Conservation (phyloP, 257 asterid genomes). For the Scutellaria baicalensis region DNA sequence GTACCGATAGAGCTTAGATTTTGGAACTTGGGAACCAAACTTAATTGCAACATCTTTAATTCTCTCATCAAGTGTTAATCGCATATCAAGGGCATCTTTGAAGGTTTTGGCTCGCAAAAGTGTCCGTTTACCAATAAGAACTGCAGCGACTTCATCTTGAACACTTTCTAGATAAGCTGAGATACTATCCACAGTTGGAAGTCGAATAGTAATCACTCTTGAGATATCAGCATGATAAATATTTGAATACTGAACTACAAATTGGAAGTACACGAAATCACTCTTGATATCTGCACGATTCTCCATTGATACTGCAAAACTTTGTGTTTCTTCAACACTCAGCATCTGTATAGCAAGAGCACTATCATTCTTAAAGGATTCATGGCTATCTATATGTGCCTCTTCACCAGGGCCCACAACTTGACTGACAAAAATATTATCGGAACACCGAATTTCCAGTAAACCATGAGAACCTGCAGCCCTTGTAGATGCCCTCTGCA, state of each 20-base stretch:
- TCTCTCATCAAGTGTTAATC: conserved; percentile 70
- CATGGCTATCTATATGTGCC: conserved; percentile 63
- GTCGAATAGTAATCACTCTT: conserved; percentile 76
- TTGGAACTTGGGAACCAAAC: conserved; percentile 74
- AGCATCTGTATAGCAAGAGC: conserved; percentile 71
- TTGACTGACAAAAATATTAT: conserved; percentile 71
- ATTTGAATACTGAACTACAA: conserved; percentile 67
- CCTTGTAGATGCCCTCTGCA: conserved; percentile 88
- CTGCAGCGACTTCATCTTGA: conserved; percentile 91
- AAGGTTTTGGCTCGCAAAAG: conserved; percentile 65
- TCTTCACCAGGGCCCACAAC: conserved; percentile 96
- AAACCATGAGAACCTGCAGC: conserved; percentile 92
- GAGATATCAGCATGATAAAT: conserved; percentile 82
- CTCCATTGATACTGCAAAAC: conserved; percentile 79
- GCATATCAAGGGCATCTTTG: conserved; percentile 69
- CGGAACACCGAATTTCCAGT: conserved; percentile 86
- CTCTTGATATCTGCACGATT: conserved; percentile 72
- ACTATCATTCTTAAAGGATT: conserved; percentile 51
- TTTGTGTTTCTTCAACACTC: conserved; percentile 86
- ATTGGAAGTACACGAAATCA: conserved; percentile 80
- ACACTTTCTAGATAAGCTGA: conserved; percentile 80
- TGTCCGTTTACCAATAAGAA: conserved; percentile 78
- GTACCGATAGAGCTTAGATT: conserved; percentile 74
- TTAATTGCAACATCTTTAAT: conserved; percentile 76
- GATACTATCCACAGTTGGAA: conserved; percentile 82